These are phyloP conservation scores for Leccinum proximum DNA, from an alignment of 1,284 basidiomycete genomes.

Conservation along the genomic window DNA sequence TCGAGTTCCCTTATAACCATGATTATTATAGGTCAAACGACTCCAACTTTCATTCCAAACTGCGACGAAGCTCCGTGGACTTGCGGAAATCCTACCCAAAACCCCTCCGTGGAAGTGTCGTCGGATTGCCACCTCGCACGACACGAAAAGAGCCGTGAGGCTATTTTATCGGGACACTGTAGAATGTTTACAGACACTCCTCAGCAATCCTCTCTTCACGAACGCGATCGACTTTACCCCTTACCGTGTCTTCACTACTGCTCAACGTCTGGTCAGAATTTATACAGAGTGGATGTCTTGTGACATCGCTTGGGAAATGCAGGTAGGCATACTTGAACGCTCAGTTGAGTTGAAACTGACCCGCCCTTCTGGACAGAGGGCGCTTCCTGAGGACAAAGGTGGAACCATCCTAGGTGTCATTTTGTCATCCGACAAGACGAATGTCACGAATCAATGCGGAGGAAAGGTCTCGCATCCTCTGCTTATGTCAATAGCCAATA, in stretches of 20 bases:
- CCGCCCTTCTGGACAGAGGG: background rate
- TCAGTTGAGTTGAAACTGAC: background rate
- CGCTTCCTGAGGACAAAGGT: constrained; percentile 1
- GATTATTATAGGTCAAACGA: background rate
- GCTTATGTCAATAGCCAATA: constrained; percentile 32
- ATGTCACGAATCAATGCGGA: constrained; percentile 31
- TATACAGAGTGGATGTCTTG: background rate
- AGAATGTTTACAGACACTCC: constrained; percentile 3
- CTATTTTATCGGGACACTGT: constrained; percentile 1
- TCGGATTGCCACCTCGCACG: background rate
- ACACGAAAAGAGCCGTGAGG: background rate
- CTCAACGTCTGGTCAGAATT: background rate
- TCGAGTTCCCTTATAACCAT: background rate
- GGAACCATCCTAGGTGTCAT: constrained; percentile 17
- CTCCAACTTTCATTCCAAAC: constrained; percentile 1
- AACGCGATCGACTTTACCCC: background rate
- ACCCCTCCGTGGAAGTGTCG: constrained; percentile 2
- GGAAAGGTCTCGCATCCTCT: constrained; percentile 31
- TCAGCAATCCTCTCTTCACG: background rate
- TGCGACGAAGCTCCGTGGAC: background rate
- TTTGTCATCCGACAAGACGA: constrained; percentile 33
- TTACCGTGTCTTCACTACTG: background rate
- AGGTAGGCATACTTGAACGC: constrained; percentile 1
- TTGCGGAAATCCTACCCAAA: constrained; percentile 3
- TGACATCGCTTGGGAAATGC: constrained; percentile 4